These are phyloP conservation scores for Sedum album DNA, from an alignment of 164 flowering plant species.

Conservation along the genomic window DNA sequence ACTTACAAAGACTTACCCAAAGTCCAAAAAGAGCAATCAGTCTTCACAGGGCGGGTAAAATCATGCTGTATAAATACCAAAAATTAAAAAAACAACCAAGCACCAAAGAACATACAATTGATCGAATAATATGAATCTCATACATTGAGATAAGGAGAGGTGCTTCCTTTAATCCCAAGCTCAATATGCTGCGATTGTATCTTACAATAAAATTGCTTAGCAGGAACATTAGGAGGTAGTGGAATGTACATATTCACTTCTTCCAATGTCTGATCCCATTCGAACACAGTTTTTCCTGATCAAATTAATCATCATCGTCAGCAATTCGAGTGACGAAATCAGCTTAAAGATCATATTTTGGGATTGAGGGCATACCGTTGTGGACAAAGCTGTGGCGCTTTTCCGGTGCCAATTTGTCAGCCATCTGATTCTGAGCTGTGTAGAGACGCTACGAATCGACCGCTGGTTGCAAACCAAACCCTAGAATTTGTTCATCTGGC, in stretches of 20 bases:
- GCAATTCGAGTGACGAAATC: neutral
- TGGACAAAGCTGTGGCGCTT: conserved; percentile 7
- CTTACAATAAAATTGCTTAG: conserved; percentile 68
- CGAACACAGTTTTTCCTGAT: conserved; percentile 79
- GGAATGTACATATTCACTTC: conserved; percentile 80
- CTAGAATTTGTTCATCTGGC: neutral
- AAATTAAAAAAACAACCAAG: neutral
- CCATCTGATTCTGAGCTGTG: neutral
- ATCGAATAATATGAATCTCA: neutral
- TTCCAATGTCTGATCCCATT: conserved; percentile 96
- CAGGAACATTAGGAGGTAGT: conserved; percentile 70
- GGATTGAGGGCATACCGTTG: neutral
- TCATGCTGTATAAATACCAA: conserved; percentile 55
- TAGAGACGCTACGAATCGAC: neutral
- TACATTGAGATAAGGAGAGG: conserved; percentile 76
- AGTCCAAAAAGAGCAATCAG: conserved; percentile 91
- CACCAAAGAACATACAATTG: neutral
- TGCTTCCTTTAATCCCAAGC: conserved; percentile 81
- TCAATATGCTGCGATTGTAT: conserved; percentile 69
- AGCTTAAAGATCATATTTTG: neutral
- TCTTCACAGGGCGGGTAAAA: conserved; percentile 59
- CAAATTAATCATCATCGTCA: neutral
- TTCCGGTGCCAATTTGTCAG: conserved; percentile 2
- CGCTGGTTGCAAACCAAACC: neutral
- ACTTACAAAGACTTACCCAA: conserved; percentile 32